These are phyloP conservation scores for Pichia kudriavzevii DNA, from an alignment of 1,139 yeast genomes.

Conservation along the genomic window DNA sequence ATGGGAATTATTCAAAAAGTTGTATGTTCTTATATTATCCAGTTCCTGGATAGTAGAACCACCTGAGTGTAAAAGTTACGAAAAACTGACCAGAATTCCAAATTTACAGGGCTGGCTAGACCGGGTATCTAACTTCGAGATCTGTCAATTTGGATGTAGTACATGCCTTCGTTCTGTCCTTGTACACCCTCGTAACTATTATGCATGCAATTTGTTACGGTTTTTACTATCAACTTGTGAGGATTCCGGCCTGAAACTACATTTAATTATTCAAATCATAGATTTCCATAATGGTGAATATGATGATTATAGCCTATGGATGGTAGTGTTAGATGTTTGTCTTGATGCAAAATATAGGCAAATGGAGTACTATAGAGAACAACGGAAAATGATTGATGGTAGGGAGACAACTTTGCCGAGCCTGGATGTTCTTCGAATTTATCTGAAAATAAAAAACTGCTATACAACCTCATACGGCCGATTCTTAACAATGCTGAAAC, in stretches of 20 bases:
- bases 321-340: neutral
- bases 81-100: too few relatives aligned
- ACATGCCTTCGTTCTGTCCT: slow-evolving; percentile 26
- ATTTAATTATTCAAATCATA: neutral
- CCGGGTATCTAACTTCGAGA: neutral
- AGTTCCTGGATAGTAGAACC: too few relatives aligned
- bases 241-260: neutral
- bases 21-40: slow-evolving; percentile 14
- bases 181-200: slow-evolving; percentile 38
- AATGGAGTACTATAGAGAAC: slow-evolving; percentile 2
- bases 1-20: slow-evolving; percentile 33
- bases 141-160: slow-evolving; percentile 1
- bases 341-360: neutral
- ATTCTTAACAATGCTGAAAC: too few relatives aligned
- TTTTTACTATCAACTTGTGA: slow-evolving; percentile 24
- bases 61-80: too few relatives aligned
- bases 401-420: too few relatives aligned
- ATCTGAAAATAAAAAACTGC: too few relatives aligned
- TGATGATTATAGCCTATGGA: slow-evolving; percentile 14
- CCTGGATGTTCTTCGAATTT: too few relatives aligned
- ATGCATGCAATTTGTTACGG: slow-evolving; percentile 37
- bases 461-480: too few relatives aligned
- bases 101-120: neutral
- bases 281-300: neutral
- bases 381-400: slow-evolving; percentile 1